phyloP scores from a whole-genome alignment of 257 asterid species.

The Rhazya stricta region DNA sequence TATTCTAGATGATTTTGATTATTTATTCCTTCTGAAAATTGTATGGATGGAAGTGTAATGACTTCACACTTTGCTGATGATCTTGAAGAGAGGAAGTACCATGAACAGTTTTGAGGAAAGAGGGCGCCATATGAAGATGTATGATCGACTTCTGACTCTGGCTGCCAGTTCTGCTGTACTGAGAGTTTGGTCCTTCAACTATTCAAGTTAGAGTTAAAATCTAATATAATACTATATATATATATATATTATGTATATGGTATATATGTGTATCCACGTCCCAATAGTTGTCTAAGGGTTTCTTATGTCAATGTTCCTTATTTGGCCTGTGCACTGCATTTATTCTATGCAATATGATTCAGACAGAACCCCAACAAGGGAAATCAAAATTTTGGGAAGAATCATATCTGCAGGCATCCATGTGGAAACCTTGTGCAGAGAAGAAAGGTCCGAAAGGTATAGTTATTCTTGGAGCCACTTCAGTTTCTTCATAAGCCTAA shows the following conservation, averaged over 20 bases:
- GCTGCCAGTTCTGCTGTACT: conserved; percentile 65
- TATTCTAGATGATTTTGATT: not conserved
- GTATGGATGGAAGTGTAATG: not conserved
- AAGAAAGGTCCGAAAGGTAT: conserved; percentile 43
- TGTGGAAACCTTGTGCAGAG: conserved; percentile 85
- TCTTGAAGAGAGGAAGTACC: conserved; percentile 29
- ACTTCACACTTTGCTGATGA: not conserved
- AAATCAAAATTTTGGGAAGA: conserved; percentile 69
- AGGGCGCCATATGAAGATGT: conserved; percentile 44
- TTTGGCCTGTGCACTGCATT: not conserved
- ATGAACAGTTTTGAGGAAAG: conserved; percentile 20
- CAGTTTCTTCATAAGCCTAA: conserved; percentile 1
- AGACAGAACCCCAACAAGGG: conserved; percentile 47
- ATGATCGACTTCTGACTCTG: conserved; percentile 51
- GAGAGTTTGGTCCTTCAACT: conserved; percentile 47
- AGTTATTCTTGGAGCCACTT: not conserved
- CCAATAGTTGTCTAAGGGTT: not conserved
- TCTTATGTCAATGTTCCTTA: not conserved
- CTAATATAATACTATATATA: too few relatives aligned
- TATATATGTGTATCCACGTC: conserved; percentile 1
- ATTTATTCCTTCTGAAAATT: not conserved
- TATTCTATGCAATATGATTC: not conserved
- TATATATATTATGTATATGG: not conserved
- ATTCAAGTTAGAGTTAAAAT: not conserved
- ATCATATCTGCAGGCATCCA: conserved; percentile 45